Percentiles rank a stretch among this genome's conserved stretches.
Conservation (phyloP, 345 rosid genomes). For the Erucastrum elatum region DNA sequence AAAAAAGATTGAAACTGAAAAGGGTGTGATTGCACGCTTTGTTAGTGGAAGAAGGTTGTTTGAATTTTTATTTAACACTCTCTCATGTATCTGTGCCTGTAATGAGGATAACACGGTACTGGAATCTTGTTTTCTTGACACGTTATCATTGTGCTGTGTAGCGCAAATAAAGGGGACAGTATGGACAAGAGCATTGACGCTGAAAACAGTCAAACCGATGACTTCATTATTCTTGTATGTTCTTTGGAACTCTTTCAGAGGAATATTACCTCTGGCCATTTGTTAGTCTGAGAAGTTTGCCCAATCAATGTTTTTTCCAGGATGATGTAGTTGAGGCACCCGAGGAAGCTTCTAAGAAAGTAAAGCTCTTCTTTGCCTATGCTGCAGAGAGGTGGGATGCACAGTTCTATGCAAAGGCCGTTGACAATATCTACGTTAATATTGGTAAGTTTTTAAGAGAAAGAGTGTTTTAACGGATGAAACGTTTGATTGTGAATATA, state of each 20-base stretch:
- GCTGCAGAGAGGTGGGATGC: conserved; percentile 84
- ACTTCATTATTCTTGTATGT: conserved; percentile 74
- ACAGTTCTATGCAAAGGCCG: conserved; percentile 79
- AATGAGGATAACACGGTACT: neutral
- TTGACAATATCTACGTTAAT: conserved; percentile 70
- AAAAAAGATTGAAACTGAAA: conserved; percentile 61
- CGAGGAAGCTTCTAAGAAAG: conserved; percentile 58
- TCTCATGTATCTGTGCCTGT: neutral
- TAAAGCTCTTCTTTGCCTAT: conserved; percentile 55
- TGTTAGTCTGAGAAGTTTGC: conserved; percentile 22
- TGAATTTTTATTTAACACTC: conserved; percentile 13
- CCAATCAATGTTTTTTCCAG: conserved; percentile 33
- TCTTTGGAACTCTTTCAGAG: conserved; percentile 6
- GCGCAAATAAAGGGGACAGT: conserved; percentile 69
- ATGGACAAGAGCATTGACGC: conserved; percentile 58
- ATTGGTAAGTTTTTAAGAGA: conserved; percentile 53
- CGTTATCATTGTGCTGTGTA: conserved; percentile 29
- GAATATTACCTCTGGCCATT: too few species aligned
- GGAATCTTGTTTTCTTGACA: too few species aligned
- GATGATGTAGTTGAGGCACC: conserved; percentile 65
- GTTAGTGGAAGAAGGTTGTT: conserved; percentile 88
- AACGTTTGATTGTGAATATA: neutral
- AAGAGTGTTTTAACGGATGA: neutral
- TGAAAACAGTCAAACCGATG: conserved; percentile 65
- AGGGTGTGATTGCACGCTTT: conserved; percentile 69